Conservation (phyloP, 257 asterid species). For the Datura wrightii region DNA sequence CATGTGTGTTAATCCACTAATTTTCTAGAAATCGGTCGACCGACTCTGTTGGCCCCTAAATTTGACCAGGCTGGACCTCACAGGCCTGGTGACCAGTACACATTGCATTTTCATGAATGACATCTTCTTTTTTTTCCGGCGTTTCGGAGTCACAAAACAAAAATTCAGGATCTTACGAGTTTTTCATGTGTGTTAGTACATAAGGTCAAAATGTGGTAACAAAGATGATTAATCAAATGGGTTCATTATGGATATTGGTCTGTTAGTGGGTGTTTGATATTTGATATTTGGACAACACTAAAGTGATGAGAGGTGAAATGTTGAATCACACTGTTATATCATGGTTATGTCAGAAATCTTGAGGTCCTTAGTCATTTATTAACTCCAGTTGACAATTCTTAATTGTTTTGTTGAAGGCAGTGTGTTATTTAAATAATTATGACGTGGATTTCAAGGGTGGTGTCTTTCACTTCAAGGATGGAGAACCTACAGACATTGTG, state of each 20-base stretch:
- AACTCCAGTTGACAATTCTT: constrained; percentile 39
- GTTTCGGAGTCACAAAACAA: too few relatives aligned
- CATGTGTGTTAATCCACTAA: too few relatives aligned
- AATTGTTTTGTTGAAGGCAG: constrained; percentile 62
- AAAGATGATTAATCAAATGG: not conserved
- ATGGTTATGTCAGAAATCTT: not conserved
- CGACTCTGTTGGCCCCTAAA: too few relatives aligned
- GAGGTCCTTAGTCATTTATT: constrained; percentile 2
- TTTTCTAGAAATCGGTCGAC: too few relatives aligned
- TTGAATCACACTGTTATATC: not conserved
- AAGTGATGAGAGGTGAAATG: not conserved
- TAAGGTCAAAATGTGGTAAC: not conserved
- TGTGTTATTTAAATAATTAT: constrained; percentile 79
- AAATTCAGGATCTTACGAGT: too few relatives aligned
- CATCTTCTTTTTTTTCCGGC: too few relatives aligned
- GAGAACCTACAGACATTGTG: constrained; percentile 72
- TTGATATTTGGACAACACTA: not conserved
- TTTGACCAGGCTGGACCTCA: too few relatives aligned
- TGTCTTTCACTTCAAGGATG: constrained; percentile 87
- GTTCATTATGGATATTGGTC: not conserved
- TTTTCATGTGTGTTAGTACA: not conserved
- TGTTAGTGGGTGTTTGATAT: not conserved
- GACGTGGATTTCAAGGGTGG: constrained; percentile 79
- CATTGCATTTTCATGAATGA: too few relatives aligned
- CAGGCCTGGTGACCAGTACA: too few relatives aligned